phyloP scores from a whole-genome alignment of 75 land plant genomes.

The Adiantum capillusveneris region DNA sequence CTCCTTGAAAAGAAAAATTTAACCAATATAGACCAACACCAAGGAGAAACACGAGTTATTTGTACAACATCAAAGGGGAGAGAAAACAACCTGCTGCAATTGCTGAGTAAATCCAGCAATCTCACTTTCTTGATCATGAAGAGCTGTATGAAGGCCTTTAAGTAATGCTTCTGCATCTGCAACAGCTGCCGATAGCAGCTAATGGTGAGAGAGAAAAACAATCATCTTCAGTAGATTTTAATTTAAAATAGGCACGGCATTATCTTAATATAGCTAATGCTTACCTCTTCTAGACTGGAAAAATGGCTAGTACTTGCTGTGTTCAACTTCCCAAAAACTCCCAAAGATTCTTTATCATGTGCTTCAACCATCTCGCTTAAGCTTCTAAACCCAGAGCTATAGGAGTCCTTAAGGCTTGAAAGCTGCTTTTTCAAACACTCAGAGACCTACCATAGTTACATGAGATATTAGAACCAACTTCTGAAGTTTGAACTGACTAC shows the following conservation, averaged over 20 bases:
- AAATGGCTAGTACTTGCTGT: constrained; percentile 61
- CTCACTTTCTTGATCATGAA: constrained; percentile 54
- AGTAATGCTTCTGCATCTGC: constrained; percentile 65
- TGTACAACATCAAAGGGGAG: background rate
- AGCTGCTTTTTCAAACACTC: constrained; percentile 50
- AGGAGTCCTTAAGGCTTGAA: constrained; percentile 50
- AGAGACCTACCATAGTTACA: constrained; percentile 45
- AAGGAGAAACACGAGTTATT: background rate
- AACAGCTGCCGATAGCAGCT: constrained; percentile 64
- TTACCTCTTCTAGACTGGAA: constrained; percentile 64
- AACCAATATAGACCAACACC: background rate
- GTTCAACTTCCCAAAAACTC: constrained; percentile 49
- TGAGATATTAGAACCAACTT: background rate
- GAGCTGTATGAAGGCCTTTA: constrained; percentile 49
- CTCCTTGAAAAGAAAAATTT: background rate
- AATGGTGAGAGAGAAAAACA: no score
- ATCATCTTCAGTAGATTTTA: background rate
- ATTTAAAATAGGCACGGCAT: background rate
- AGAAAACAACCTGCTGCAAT: constrained; percentile 57
- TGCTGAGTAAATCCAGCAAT: constrained; percentile 56
- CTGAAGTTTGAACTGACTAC: background rate
- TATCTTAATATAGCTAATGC: constrained; percentile 3
- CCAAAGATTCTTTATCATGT: constrained; percentile 46
- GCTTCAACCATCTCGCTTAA: constrained; percentile 59
- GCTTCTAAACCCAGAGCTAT: constrained; percentile 50